Conservation (phyloP, 73 alveolate species). For the Paramecium sexaurelia region DNA sequence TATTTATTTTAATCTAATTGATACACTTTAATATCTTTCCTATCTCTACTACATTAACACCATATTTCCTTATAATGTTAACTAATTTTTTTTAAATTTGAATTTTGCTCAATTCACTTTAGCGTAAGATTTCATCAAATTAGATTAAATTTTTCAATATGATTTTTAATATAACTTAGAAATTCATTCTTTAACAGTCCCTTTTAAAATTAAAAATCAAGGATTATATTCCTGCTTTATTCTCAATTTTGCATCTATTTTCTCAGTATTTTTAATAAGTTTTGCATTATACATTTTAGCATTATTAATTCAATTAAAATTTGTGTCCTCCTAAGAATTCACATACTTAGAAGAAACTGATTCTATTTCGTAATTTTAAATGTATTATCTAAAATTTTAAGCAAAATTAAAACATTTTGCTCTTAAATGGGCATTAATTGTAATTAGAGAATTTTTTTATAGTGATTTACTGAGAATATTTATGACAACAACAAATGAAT, state of each 20-base stretch:
- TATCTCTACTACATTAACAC: constrained; percentile 3
- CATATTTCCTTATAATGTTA: neutral
- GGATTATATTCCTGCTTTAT: neutral
- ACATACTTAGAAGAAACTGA: neutral
- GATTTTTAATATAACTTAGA: neutral
- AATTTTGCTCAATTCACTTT: neutral
- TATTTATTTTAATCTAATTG: neutral
- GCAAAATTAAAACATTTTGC: neutral
- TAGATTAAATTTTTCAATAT: neutral
- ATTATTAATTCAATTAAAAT: neutral
- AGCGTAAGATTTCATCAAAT: neutral
- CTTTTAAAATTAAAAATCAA: neutral
- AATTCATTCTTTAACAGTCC: neutral
- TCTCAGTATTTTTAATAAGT: neutral
- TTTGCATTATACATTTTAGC: neutral
- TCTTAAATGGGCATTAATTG: neutral
- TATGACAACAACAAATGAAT: neutral
- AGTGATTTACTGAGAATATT: neutral
- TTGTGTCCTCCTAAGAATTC: neutral
- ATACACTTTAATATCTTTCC: neutral
- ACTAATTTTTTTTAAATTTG: neutral
- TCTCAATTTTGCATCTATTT: neutral
- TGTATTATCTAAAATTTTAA: neutral
- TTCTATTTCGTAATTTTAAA: neutral
- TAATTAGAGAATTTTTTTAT: neutral